phyloP scores from a whole-genome alignment of 2,329 filamentous ascomycete species.

The Neonectria magnoliae region DNA sequence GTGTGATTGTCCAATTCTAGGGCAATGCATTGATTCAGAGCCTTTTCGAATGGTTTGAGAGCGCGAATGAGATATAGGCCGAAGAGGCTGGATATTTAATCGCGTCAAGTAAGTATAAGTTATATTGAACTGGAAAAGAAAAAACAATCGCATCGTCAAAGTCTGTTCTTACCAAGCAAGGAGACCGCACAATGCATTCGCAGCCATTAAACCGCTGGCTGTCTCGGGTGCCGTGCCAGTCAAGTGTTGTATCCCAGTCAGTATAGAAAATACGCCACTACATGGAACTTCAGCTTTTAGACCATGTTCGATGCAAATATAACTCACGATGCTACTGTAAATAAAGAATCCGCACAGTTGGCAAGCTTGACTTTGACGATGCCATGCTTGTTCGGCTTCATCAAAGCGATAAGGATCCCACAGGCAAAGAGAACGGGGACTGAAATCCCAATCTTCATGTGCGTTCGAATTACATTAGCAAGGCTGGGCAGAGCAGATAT shows the following conservation, averaged over 20 bases:
- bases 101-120: neutral
- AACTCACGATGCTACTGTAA: neutral
- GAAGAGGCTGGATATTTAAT: neutral
- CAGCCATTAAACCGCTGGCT: neutral
- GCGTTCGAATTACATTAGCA: neutral
- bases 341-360: neutral
- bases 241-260: neutral
- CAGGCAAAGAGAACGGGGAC: neutral
- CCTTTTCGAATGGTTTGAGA: neutral
- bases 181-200: neutral
- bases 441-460: neutral
- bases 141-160: neutral
- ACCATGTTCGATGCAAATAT: neutral
- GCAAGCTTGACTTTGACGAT: neutral
- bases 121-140: neutral
- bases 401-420: neutral
- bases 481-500: neutral
- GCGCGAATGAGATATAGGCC: neutral
- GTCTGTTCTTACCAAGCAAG: neutral
- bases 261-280: neutral
- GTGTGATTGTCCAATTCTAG: neutral
- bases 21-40: neutral
- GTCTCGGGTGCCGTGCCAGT: neutral
- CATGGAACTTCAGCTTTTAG: neutral
- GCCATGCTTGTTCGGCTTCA: neutral